Evolutionary conservation across 441 rosid genomes (phyloP), one percentile per base, ranked within the genome.

Genomic region (Manihot esculenta): DNA sequence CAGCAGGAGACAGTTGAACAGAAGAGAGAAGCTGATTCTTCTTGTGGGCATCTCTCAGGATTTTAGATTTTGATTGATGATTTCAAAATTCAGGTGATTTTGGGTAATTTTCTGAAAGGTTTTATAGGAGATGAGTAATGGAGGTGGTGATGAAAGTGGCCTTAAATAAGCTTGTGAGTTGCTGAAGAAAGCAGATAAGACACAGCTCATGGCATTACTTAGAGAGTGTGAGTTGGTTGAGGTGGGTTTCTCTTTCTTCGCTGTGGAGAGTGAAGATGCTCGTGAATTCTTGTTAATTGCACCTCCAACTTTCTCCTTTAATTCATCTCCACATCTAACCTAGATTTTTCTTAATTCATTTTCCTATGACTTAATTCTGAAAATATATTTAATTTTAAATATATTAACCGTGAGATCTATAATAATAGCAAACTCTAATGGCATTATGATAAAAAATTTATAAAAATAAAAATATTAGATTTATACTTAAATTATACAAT

Each of bases 111-210:
- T 35, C 41, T 35, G 41, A 35, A 35, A 35, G 41, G 4, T 5
- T 35, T 35, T 35, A 35, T 4, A n/a, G n/a, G n/a, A n/a, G n/a
- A n/a, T n/a, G n/a, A 7, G 5, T 4, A 2, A 35, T 35, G 7
- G 7, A 35, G 41, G 41, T 35, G 41, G 41, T 5, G 41, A 35
- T 6, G 41, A 35, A 2, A 35, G 70, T 75, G 71, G 75, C 60
- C 69, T 81, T 89, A 84, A 89, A 89, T 88, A 77, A 81, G 79
- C 92, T 84, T 89, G 95, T 89, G 96, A 84, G 57, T 41, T 67
- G 76, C 73, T 55, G 82, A 75, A 73, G 64, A 72, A 75, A 68
- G 69, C 72, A 59, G 73, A 65, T 12, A 68, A 42, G 55, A 54
- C 35, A 71, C 59, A 82, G 72, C 69, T 62, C 70, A 67, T 50